phyloP scores from a whole-genome alignment of 192 early-diverging fungal genomes.

The Coemansia aciculifera region DNA sequence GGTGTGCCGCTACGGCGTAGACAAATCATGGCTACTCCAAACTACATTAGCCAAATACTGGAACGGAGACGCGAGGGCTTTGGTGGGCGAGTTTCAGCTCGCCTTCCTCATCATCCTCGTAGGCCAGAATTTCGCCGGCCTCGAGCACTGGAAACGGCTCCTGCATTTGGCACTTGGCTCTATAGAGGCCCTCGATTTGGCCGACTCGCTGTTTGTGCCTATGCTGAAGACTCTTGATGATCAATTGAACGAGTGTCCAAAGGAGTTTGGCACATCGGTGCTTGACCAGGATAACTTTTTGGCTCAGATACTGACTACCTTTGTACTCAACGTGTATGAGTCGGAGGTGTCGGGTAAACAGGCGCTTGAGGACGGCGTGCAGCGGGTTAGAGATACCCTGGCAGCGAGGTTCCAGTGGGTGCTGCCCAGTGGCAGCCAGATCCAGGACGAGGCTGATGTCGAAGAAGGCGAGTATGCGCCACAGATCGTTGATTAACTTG shows the following conservation, averaged over 20 bases:
- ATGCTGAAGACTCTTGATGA: constrained; percentile 52
- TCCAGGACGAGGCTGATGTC: constrained; percentile 53
- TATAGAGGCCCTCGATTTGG: constrained; percentile 58
- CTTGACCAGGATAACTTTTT: constrained; percentile 41
- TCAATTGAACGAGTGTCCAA: constrained; percentile 24
- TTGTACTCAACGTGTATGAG: constrained; percentile 46
- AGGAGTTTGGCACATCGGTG: constrained; percentile 36
- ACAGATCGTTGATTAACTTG: constrained; percentile 57
- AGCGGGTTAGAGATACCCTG: constrained; percentile 56
- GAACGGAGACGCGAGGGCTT: constrained; percentile 41
- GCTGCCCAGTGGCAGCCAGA: constrained; percentile 58
- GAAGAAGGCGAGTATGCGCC: constrained; percentile 74
- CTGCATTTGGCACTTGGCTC: constrained; percentile 70
- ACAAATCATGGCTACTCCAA: constrained; percentile 84
- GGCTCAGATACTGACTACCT: constrained; percentile 36
- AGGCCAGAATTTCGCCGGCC: constrained; percentile 79
- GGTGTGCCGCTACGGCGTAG: constrained; percentile 76
- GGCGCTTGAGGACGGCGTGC: constrained; percentile 48
- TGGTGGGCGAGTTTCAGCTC: constrained; percentile 84
- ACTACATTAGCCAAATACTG: not conserved
- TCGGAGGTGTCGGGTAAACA: not conserved
- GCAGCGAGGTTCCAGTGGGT: constrained; percentile 64
- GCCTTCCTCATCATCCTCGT: constrained; percentile 77
- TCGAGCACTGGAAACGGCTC: constrained; percentile 85
- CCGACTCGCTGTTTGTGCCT: constrained; percentile 55